Conservation (phyloP, 768 basidiomycete species). For the Hygrophorus russula region DNA sequence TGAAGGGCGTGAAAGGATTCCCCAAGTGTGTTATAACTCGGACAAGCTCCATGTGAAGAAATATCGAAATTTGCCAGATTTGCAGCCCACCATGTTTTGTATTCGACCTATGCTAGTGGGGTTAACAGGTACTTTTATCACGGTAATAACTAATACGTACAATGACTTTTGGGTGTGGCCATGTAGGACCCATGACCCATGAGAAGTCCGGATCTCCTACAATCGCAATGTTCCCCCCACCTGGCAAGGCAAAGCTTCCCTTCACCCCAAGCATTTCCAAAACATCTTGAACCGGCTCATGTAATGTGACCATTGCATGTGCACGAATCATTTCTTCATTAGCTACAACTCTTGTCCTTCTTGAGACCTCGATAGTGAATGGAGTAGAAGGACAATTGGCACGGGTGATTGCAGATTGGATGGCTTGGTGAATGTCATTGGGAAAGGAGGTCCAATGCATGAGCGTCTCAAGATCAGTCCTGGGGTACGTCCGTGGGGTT, state of each 20-base stretch:
- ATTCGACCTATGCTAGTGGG: slow-evolving; percentile 9
- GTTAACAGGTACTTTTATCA: neutral
- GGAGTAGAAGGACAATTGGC: slow-evolving; percentile 7
- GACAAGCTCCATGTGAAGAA: neutral
- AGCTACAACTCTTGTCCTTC: neutral
- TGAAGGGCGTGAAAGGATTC: slow-evolving; percentile 6
- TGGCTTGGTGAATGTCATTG: slow-evolving; percentile 5
- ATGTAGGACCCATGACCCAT: slow-evolving; percentile 6
- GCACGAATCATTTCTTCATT: slow-evolving; percentile 3
- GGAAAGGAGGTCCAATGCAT: slow-evolving; percentile 8
- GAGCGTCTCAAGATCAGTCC: slow-evolving; percentile 6
- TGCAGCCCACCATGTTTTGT: slow-evolving; percentile 9
- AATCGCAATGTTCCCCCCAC: too few species aligned
- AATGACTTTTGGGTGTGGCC: slow-evolving; percentile 9
- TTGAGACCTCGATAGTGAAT: neutral
- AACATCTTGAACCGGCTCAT: slow-evolving; percentile 5
- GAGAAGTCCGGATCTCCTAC: too few species aligned
- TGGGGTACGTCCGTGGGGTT: slow-evolving; percentile 4
- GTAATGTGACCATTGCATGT: slow-evolving; percentile 6
- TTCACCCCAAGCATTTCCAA: slow-evolving; percentile 8
- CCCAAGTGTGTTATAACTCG: neutral
- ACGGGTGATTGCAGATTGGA: slow-evolving; percentile 7
- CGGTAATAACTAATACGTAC: slow-evolving; percentile 5
- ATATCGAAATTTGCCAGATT: slow-evolving; percentile 4
- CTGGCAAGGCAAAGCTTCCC: slow-evolving; percentile 7